A percentile compares a stretch with the other conserved stretches of the same genome.
These are phyloP conservation scores for Nothopassalora personata DNA, from an alignment of 2,329 filamentous ascomycete species.

Conservation along the genomic window DNA sequence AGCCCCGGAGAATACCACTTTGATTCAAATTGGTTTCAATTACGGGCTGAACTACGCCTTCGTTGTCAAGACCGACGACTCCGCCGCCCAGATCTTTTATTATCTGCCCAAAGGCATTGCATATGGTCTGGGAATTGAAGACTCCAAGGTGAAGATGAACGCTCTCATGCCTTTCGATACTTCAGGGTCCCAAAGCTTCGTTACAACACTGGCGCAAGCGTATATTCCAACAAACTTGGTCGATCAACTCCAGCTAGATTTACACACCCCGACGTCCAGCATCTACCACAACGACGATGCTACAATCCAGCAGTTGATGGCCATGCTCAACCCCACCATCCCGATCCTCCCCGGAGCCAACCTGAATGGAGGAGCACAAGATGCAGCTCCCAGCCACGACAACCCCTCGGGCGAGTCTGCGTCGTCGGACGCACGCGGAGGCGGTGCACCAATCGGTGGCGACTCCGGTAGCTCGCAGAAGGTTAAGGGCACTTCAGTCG, in stretches of 20 bases:
- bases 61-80: constrained; percentile 64
- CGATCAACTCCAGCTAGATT: constrained; percentile 59
- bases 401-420: constrained; percentile 34
- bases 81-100: constrained; percentile 78
- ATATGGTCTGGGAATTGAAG: constrained; percentile 52
- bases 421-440: constrained; percentile 31
- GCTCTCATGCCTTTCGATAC: constrained; percentile 75
- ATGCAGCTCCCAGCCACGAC: constrained; percentile 38
- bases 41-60: constrained; percentile 78
- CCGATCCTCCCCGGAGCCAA: constrained; percentile 54
- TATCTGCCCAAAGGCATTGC: constrained; percentile 67
- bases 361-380: constrained; percentile 37
- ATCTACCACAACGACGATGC: constrained; percentile 66
- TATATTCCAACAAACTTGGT: constrained; percentile 43
- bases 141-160: constrained; percentile 57
- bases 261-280: constrained; percentile 64
- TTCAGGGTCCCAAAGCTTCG: constrained; percentile 61
- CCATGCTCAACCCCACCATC: constrained; percentile 78
- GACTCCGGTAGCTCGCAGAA: constrained; percentile 51
- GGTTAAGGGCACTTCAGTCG: constrained; percentile 59
- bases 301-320: constrained; percentile 67
- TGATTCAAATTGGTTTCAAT: constrained; percentile 81
- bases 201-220: constrained; percentile 67
- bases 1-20: constrained; percentile 57
- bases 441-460: constrained; percentile 47